phyloP scores from a whole-genome alignment of 2,329 filamentous ascomycete genomes.

The Apiospora hydei region DNA sequence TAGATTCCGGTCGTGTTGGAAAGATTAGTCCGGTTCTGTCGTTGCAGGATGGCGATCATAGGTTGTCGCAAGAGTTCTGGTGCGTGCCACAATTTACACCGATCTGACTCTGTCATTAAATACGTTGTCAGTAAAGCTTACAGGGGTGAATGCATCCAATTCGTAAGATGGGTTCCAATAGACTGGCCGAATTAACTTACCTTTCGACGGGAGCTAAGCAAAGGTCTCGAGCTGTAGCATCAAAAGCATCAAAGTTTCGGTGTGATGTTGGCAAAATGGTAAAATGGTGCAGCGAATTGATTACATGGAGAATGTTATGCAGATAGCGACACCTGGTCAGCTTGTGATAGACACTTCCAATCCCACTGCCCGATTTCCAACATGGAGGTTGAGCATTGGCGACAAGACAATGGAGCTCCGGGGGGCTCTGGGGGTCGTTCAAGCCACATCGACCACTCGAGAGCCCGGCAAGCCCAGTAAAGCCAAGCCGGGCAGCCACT shows the following conservation, averaged over 20 bases:
- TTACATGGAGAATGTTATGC: not conserved
- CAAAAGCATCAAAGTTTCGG: not conserved
- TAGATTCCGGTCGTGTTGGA: not conserved
- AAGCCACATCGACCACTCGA: constrained; percentile 14
- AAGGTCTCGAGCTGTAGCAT: not conserved
- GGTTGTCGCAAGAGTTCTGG: not conserved
- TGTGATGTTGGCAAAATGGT: not conserved
- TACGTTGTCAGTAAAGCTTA: not conserved
- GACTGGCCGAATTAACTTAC: not conserved
- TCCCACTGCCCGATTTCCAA: constrained; percentile 8
- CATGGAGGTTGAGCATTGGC: not conserved
- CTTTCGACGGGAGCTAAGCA: not conserved
- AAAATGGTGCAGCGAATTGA: not conserved
- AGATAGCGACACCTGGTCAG: not conserved
- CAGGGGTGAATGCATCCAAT: not conserved
- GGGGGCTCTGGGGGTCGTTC: constrained; percentile 1
- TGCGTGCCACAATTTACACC: not conserved
- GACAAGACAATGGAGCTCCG: constrained; percentile 6
- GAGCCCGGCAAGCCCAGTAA: not conserved
- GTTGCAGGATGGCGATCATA: not conserved
- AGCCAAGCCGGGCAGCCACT: not conserved
- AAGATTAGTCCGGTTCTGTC: not conserved
- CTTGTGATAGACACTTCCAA: not conserved
- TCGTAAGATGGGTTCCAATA: not conserved
- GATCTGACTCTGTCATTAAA: not conserved